Evolutionary conservation across 129 eudicot species (phyloP), one percentile per base, ranked within the genome.

Genomic region (Helichrysum umbraculigerum): DNA sequence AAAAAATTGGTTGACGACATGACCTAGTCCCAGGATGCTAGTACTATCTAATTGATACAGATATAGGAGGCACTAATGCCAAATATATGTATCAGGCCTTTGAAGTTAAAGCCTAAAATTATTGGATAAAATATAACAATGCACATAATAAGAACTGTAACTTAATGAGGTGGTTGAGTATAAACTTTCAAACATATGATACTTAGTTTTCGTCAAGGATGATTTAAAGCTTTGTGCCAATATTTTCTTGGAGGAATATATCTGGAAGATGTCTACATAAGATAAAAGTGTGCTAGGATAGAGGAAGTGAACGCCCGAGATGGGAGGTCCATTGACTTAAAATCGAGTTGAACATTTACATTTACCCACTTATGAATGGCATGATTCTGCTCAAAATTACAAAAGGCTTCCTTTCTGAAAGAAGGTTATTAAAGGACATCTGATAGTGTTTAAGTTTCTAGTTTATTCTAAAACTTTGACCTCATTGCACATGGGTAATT

Each of bases 401-500:
- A 14, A 47, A 5, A 47, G 6, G n/a, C 54, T 47, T 47, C 16
- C 14, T 47, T 47, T 47, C 17, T 47, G 54, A 47, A 47, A 47
- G n/a, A 12, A 47, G 54, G 54, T 47, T 47, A 47, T 47, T 47
- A 47, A 14, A 60, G 7, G 54, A 47, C 56, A 15, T 76, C 37
- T 25, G 8, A 50, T 12, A 51, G 39, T 67, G 19, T 41, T 39
- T 25, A 5, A 8, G 17, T 57, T n/a, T 73, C 59, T 73, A 39
- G 70, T 74, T 59, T 68, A 32, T 59, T 61, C 21, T 59, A 14
- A 20, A 30, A 29, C 5, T 68, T n/a, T 73, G 28, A n/a, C 52
- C 25, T 9, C 44, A 1, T 86, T 70, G 59, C 56, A 63, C 64
- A 44, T 33, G 29, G n/a, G 25, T 63, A 37, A 19, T 85, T 73